Percentiles rank a stretch among this genome's conserved stretches.
Conservation (phyloP, 139 green algal genomes). For the Dunaliella sp. region DNA sequence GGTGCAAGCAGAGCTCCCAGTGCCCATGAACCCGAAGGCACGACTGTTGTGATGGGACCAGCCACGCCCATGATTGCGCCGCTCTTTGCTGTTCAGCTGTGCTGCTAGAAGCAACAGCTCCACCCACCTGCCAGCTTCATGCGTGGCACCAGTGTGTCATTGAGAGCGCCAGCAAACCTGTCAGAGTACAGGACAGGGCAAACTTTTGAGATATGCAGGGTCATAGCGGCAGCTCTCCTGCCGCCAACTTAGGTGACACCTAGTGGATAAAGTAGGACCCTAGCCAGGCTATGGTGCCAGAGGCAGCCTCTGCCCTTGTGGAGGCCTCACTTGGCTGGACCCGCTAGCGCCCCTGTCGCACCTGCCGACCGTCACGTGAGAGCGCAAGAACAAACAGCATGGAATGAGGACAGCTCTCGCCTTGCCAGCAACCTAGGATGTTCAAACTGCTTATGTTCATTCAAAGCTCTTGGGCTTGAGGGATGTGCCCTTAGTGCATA, state of each 20-base stretch:
- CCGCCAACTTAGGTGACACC: slow-evolving; percentile 34
- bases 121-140: slow-evolving; percentile 59
- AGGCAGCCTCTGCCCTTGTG: not conserved
- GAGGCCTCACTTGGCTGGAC: not conserved
- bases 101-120: too few relatives aligned
- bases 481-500: not conserved
- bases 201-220: too few relatives aligned
- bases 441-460: too few relatives aligned
- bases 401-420: too few relatives aligned
- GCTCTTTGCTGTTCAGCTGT: too few relatives aligned
- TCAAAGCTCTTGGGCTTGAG: not conserved
- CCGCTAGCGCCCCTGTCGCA: not conserved
- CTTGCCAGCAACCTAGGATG: too few relatives aligned
- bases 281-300: not conserved
- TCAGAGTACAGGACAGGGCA: slow-evolving; percentile 73
- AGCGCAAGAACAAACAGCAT: not conserved
- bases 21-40: too few relatives aligned
- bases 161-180: slow-evolving; percentile 71
- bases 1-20: too few relatives aligned
- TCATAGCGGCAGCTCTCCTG: too few relatives aligned
- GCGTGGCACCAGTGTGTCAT: slow-evolving; percentile 64
- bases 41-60: too few relatives aligned
- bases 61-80: too few relatives aligned
- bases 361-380: not conserved
- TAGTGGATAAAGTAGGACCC: not conserved